Evolutionary conservation across 2,329 filamentous ascomycete genomes (phyloP).

Genomic region (Chaetomiaceae sp.): DNA sequence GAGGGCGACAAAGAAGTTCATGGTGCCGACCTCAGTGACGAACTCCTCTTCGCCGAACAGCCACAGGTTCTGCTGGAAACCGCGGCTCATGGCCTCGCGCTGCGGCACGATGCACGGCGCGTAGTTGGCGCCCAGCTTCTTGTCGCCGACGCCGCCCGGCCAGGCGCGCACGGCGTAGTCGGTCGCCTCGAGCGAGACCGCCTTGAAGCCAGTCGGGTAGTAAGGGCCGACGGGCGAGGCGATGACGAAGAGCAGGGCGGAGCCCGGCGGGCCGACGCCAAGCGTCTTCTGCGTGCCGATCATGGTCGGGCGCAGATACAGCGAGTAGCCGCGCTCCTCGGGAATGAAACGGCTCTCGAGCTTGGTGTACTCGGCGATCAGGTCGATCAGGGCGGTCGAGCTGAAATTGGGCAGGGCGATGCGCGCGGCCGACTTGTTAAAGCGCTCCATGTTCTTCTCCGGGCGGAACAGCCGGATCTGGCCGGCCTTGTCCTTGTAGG

Average conservation of each 20-base stretch:
- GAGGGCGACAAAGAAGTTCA: conserved; percentile 93
- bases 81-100: conserved; percentile 79
- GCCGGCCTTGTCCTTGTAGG: conserved; percentile 81
- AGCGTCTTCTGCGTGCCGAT: conserved; percentile 95
- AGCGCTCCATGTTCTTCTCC: conserved; percentile 89
- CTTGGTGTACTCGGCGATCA: conserved; percentile 74
- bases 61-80: conserved; percentile 98
- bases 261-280: conserved; percentile 85
- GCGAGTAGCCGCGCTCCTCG: conserved; percentile 76
- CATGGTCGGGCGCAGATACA: conserved; percentile 93
- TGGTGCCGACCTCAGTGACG: conserved; percentile 95
- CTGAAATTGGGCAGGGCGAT: conserved; percentile 91
- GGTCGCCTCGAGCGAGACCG: conserved; percentile 88
- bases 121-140: conserved; percentile 98
- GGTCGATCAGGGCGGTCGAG: conserved; percentile 63
- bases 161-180: conserved; percentile 95
- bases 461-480: conserved; percentile 84
- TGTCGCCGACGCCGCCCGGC: conserved; percentile 95
- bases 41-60: conserved; percentile 93
- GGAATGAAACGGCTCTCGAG: conserved; percentile 89
- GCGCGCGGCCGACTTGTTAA: conserved; percentile 85
- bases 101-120: conserved; percentile 98
- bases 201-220: conserved; percentile 98
- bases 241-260: conserved; percentile 88
- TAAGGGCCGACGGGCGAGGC: conserved; percentile 95